Percentiles rank a stretch among this genome's conserved stretches.
Evolutionary conservation across 257 asterid genomes (phyloP).

Genomic region (Fraxinus americana): DNA sequence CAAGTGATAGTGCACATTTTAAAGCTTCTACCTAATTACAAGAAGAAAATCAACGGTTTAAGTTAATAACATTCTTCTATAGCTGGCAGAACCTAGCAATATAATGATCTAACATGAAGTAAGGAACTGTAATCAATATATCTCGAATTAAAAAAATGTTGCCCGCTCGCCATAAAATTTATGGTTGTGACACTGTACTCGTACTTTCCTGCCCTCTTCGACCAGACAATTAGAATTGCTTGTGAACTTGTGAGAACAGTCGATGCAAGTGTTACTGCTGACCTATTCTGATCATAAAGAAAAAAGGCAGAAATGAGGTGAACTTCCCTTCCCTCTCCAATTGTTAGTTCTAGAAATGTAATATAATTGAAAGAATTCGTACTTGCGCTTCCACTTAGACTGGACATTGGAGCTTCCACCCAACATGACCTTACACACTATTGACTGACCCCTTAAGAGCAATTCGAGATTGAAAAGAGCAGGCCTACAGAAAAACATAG

Average conservation of each 20-base stretch:
- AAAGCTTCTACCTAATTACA: slow-evolving; percentile 81
- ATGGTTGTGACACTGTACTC: slow-evolving; percentile 99
- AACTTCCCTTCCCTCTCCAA: slow-evolving; percentile 11
- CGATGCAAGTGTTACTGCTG: slow-evolving; percentile 76
- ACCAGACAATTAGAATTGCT: slow-evolving; percentile 98
- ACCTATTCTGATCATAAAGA: slow-evolving; percentile 44
- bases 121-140: neutral
- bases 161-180: slow-evolving; percentile 82
- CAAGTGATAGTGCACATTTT: slow-evolving; percentile 89
- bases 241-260: slow-evolving; percentile 97
- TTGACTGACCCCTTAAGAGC: slow-evolving; percentile 47
- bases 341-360: slow-evolving; percentile 20
- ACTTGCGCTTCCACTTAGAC: slow-evolving; percentile 90
- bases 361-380: slow-evolving; percentile 26
- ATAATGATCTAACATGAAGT: slow-evolving; percentile 8
- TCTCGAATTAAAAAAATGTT: slow-evolving; percentile 4
- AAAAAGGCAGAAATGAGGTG: slow-evolving; percentile 3
- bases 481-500: neutral
- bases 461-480: slow-evolving; percentile 15
- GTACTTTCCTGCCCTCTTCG: slow-evolving; percentile 97
- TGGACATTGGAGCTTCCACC: slow-evolving; percentile 55
- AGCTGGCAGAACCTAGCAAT: neutral
- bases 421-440: slow-evolving; percentile 28
- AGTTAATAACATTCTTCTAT: slow-evolving; percentile 30
- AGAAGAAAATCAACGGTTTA: slow-evolving; percentile 17